Conservation (phyloP, 83 land plant species). For the Picea abies region DNA sequence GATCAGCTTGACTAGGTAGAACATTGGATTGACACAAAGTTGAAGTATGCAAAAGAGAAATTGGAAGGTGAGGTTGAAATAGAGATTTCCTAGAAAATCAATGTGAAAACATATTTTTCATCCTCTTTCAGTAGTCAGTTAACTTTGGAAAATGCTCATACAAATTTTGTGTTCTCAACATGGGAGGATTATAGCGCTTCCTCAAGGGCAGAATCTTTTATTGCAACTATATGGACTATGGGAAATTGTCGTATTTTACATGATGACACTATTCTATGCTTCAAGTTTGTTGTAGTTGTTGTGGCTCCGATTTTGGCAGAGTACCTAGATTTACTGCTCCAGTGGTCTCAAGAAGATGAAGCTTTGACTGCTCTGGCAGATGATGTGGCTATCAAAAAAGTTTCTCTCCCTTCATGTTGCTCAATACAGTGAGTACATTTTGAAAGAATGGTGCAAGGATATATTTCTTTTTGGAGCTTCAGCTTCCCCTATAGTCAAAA, state of each 20-base stretch:
- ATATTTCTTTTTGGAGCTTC: constrained; percentile 85
- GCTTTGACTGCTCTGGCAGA: constrained; percentile 83
- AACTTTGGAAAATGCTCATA: not conserved
- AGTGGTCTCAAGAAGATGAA: constrained; percentile 86
- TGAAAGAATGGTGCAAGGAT: constrained; percentile 88
- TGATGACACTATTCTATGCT: constrained; percentile 42
- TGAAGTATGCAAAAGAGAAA: too few species aligned
- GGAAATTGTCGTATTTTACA: constrained; percentile 77
- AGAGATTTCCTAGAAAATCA: too few species aligned
- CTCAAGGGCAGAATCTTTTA: constrained; percentile 43
- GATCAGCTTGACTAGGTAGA: too few species aligned
- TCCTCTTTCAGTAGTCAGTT: constrained; percentile 12
- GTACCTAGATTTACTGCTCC: constrained; percentile 57
- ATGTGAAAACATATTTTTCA: constrained; percentile 14
- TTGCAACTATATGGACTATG: constrained; percentile 48
- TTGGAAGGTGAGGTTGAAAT: too few species aligned
- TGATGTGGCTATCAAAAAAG: constrained; percentile 69
- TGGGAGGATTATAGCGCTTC: constrained; percentile 67
- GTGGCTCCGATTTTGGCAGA: constrained; percentile 55
- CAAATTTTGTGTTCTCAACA: not conserved
- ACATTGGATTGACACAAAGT: too few species aligned
- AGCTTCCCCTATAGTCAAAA: constrained; percentile 19
- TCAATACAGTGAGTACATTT: constrained; percentile 61
- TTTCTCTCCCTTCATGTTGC: constrained; percentile 83
- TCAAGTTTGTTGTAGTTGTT: constrained; percentile 51